Evolutionary conservation across 2,329 filamentous ascomycete genomes (phyloP).

Genomic region (Sarocladium brachiariae): DNA sequence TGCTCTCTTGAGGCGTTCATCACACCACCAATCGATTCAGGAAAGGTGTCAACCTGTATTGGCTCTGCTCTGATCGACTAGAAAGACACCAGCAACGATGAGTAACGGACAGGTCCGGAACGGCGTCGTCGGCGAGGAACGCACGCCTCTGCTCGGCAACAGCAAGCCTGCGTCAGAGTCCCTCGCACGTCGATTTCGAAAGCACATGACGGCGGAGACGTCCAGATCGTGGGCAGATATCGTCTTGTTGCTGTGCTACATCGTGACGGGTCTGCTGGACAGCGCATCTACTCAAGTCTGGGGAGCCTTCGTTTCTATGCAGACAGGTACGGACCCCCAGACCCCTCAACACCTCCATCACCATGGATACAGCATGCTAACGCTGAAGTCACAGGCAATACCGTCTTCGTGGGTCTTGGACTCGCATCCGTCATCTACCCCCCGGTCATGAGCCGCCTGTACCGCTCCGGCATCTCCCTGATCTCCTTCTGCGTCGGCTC

Average conservation of each 20-base stretch:
- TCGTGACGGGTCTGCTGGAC: slow-evolving; percentile 72
- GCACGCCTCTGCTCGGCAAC: slow-evolving; percentile 27
- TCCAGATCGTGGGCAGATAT: slow-evolving; percentile 59
- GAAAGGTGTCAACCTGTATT: too few relatives aligned
- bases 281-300: slow-evolving; percentile 70
- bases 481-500: slow-evolving; percentile 65
- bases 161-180: slow-evolving; percentile 16
- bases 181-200: slow-evolving; percentile 21
- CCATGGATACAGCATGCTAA: neutral
- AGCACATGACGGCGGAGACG: slow-evolving; percentile 39
- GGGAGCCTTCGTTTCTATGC: slow-evolving; percentile 79
- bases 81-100: slow-evolving; percentile 13
- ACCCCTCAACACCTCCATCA: neutral
- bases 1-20: too few relatives aligned
- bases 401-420: slow-evolving; percentile 70
- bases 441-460: slow-evolving; percentile 22
- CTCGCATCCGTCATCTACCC: slow-evolving; percentile 46
- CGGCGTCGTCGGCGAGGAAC: slow-evolving; percentile 19
- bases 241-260: slow-evolving; percentile 63
- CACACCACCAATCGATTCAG: neutral
- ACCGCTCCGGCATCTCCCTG: slow-evolving; percentile 64
- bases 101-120: slow-evolving; percentile 15
- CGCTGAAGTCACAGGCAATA: slow-evolving; percentile 54
- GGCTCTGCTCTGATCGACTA: too few relatives aligned
- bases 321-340: slow-evolving; percentile 52